phyloP scores from a whole-genome alignment of 1,284 basidiomycete species.

The Schizophyllum amplum region DNA sequence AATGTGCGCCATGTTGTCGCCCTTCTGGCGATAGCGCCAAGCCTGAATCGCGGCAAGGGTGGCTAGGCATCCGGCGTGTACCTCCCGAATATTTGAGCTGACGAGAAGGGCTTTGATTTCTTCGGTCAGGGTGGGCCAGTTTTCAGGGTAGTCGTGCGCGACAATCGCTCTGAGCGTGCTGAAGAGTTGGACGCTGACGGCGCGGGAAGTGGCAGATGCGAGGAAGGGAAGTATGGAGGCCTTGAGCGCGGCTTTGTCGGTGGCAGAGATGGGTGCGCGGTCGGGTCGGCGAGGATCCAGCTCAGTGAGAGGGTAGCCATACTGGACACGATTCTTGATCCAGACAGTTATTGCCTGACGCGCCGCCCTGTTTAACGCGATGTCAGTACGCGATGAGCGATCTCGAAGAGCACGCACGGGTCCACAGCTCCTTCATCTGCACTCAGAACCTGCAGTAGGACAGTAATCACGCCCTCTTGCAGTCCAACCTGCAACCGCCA shows the following conservation, averaged over 20 bases:
- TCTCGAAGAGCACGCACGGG: slow-evolving; percentile 45
- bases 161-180: slow-evolving; percentile 65
- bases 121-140: slow-evolving; percentile 60
- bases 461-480: slow-evolving; percentile 72
- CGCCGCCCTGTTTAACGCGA: slow-evolving; percentile 42
- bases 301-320: slow-evolving; percentile 40
- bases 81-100: slow-evolving; percentile 58
- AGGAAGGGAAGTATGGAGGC: slow-evolving; percentile 60
- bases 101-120: slow-evolving; percentile 55
- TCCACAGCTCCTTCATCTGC: slow-evolving; percentile 53
- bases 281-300: slow-evolving; percentile 37
- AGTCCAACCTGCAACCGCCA: slow-evolving; percentile 47
- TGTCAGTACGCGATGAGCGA: slow-evolving; percentile 6
- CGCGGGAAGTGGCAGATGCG: slow-evolving; percentile 54
- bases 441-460: slow-evolving; percentile 75
- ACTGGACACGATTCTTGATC: slow-evolving; percentile 77
- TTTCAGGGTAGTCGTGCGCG: slow-evolving; percentile 64
- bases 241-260: slow-evolving; percentile 66
- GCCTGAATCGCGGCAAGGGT: slow-evolving; percentile 68
- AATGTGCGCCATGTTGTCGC: slow-evolving; percentile 49
- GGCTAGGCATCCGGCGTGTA: slow-evolving; percentile 73
- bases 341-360: slow-evolving; percentile 77
- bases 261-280: slow-evolving; percentile 47
- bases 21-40: slow-evolving; percentile 56
- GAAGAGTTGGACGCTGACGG: slow-evolving; percentile 67